Evolutionary conservation across 345 rosid genomes (phyloP).

Genomic region (Ricinus communis): DNA sequence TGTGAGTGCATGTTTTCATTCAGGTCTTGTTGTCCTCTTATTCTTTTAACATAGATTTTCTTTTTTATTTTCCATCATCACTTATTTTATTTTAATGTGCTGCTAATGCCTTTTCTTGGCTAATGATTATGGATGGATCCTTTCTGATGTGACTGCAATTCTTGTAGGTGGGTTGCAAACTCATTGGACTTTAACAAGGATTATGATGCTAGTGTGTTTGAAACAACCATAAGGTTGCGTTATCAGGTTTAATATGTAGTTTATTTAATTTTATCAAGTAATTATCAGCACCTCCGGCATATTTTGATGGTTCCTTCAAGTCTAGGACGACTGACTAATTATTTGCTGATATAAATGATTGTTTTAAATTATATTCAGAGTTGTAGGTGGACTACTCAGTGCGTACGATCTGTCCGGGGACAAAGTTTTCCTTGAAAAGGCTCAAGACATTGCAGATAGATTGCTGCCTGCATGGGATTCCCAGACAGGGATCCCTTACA

Average conservation of each 20-base stretch:
- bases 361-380: constrained; percentile 47
- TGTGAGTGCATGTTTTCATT: no score
- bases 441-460: constrained; percentile 92
- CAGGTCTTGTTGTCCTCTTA: no score
- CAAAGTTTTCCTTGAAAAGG: constrained; percentile 86
- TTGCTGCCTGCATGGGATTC: constrained; percentile 97
- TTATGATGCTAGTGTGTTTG: constrained; percentile 94
- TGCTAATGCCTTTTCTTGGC: neutral
- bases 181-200: constrained; percentile 90
- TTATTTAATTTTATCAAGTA: constrained; percentile 16
- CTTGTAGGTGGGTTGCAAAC: constrained; percentile 88
- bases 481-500: constrained; percentile 80
- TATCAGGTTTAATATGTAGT: constrained; percentile 66
- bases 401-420: constrained; percentile 92
- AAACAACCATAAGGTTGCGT: constrained; percentile 98
- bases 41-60: neutral
- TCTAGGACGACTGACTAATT: neutral
- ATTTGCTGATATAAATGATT: neutral
- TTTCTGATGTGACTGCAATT: neutral
- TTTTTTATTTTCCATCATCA: neutral
- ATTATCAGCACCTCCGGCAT: neutral
- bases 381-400: constrained; percentile 98
- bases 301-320: neutral
- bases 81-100: neutral
- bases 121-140: neutral